These are phyloP conservation scores for Botryosphaeria agaves DNA, from an alignment of 2,329 filamentous ascomycete species.

Conservation along the genomic window DNA sequence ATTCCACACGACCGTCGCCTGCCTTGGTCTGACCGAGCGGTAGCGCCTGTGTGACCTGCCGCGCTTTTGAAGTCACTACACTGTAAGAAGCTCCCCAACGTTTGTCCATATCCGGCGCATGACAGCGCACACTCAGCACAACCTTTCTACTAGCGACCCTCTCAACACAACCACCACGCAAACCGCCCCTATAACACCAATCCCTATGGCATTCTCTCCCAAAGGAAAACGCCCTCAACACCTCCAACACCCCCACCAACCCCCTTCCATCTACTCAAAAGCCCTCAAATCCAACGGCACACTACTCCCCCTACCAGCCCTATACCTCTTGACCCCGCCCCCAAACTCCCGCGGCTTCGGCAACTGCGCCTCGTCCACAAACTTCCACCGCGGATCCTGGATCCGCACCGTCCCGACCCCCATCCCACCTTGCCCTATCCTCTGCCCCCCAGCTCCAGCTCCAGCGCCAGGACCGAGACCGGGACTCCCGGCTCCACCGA, in stretches of 20 bases:
- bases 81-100: no score
- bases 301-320: conserved; percentile 83
- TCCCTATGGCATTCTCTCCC: no score
- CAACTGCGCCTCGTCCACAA: conserved; percentile 63
- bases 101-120: no score
- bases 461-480: background rate
- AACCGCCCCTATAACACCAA: no score
- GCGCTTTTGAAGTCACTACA: no score
- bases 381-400: conserved; percentile 70
- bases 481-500: background rate
- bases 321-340: conserved; percentile 60
- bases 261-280: conserved; percentile 21
- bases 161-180: no score
- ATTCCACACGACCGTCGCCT: no score
- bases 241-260: background rate
- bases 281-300: conserved; percentile 71
- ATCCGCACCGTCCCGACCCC: conserved; percentile 30
- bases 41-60: no score
- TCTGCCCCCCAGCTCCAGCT: background rate
- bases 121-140: no score
- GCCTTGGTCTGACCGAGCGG: no score
- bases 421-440: background rate
- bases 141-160: no score
- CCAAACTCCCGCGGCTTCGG: conserved; percentile 73
- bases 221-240: background rate